Conservation (phyloP, 106 monocot species). For the Vanilla planifolia region DNA sequence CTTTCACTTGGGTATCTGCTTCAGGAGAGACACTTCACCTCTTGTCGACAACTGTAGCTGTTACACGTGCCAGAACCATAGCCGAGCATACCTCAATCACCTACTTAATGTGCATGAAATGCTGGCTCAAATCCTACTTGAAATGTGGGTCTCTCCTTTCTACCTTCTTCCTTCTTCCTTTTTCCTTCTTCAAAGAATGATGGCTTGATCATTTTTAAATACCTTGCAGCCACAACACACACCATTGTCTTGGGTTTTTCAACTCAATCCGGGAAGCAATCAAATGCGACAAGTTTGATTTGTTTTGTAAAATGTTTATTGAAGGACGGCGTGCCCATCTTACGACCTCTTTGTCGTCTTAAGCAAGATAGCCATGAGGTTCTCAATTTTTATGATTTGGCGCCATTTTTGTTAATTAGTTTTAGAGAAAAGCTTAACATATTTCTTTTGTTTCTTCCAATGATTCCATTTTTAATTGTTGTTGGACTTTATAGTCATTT, state of each 20-base stretch:
- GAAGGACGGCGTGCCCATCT: conserved; percentile 46
- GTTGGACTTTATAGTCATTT: too few species aligned
- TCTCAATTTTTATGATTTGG: too few species aligned
- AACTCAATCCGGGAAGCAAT: conserved; percentile 64
- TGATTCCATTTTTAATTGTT: too few species aligned
- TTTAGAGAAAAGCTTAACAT: too few species aligned
- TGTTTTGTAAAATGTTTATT: conserved; percentile 52
- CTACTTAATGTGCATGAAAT: conserved; percentile 95
- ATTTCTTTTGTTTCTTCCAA: too few species aligned
- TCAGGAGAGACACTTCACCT: conserved; percentile 72
- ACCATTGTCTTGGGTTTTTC: conserved; percentile 89
- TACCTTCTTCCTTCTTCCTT: neutral
- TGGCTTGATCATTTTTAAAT: neutral
- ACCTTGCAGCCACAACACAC: conserved; percentile 89
- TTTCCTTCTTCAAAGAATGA: neutral
- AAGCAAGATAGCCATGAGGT: too few species aligned
- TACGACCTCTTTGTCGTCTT: conserved; percentile 22
- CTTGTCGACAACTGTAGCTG: conserved; percentile 47
- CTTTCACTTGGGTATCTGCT: too few species aligned
- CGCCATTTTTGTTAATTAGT: too few species aligned
- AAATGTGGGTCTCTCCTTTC: conserved; percentile 48
- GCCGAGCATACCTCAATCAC: conserved; percentile 89
- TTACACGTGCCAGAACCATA: conserved; percentile 66
- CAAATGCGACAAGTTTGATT: conserved; percentile 47
- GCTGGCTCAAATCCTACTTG: conserved; percentile 86